Conservation (phyloP, 2,329 filamentous ascomycete species). For the Pseudogymnoascus sp. region DNA sequence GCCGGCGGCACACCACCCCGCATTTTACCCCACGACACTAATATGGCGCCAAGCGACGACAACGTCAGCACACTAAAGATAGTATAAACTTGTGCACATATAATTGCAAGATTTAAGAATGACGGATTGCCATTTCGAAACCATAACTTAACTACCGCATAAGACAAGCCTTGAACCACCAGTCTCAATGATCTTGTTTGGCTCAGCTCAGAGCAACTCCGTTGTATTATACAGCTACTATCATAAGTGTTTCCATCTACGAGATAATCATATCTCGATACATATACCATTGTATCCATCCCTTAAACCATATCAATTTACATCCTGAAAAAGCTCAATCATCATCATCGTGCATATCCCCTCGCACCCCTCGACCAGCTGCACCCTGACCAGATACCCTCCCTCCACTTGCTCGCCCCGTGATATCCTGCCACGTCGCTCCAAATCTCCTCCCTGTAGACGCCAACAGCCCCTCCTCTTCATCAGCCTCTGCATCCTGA, state of each 20-base stretch:
- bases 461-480: slow-evolving; percentile 85
- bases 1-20: background rate
- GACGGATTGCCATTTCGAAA: background rate
- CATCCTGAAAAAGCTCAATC: background rate
- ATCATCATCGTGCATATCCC: slow-evolving; percentile 1
- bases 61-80: background rate
- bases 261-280: background rate
- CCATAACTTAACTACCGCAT: background rate
- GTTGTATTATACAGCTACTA: background rate
- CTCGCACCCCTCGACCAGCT: background rate
- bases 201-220: background rate
- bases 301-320: background rate
- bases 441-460: slow-evolving; percentile 74
- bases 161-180: background rate
- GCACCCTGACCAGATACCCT: background rate
- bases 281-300: background rate
- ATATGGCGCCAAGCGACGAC: background rate
- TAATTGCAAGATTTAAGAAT: background rate
- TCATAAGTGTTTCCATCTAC: background rate
- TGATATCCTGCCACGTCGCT: slow-evolving; percentile 83
- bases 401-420: slow-evolving; percentile 29
- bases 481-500: slow-evolving; percentile 81
- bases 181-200: background rate
- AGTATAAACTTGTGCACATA: background rate
- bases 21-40: background rate